phyloP scores from a whole-genome alignment of 2,329 filamentous ascomycete species.

The Graphilbum ipis-grandicollis region DNA sequence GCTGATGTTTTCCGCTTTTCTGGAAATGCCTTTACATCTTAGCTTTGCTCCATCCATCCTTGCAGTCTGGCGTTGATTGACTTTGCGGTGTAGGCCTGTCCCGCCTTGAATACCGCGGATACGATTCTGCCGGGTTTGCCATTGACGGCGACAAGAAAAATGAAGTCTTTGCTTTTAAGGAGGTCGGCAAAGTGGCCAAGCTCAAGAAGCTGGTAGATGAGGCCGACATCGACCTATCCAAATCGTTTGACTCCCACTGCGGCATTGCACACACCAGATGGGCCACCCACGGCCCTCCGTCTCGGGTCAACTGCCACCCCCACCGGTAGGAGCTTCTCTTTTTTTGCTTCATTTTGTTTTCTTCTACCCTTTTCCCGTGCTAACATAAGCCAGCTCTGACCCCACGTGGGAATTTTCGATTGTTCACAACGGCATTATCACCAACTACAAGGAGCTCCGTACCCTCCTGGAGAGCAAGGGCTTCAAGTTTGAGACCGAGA shows the following conservation, averaged over 20 bases:
- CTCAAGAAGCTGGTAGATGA: conserved; percentile 83
- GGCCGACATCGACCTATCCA: conserved; percentile 66
- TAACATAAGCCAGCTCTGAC: conserved; percentile 52
- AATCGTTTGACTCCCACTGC: conserved; percentile 94
- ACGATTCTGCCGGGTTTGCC: conserved; percentile 92
- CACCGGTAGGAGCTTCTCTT: conserved; percentile 51
- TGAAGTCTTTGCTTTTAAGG: conserved; percentile 93
- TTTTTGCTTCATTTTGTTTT: neutral
- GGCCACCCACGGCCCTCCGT: conserved; percentile 94
- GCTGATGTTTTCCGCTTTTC: too few relatives aligned
- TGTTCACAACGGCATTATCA: conserved; percentile 99
- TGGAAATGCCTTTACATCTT: too few relatives aligned
- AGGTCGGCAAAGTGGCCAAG: conserved; percentile 97
- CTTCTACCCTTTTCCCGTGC: neutral
- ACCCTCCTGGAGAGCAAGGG: conserved; percentile 84
- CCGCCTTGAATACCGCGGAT: conserved; percentile 94
- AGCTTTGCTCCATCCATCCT: too few relatives aligned
- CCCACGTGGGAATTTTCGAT: conserved; percentile 90
- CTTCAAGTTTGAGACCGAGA: conserved; percentile 98
- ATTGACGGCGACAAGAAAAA: conserved; percentile 98
- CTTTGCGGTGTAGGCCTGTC: conserved; percentile 49
- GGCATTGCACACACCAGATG: conserved; percentile 98
- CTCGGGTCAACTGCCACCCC: conserved; percentile 91
- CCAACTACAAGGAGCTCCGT: conserved; percentile 99
- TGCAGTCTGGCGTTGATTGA: neutral